These are phyloP conservation scores for Penicillium olsonii DNA, from an alignment of 2,329 filamentous ascomycete genomes.

Conservation along the genomic window DNA sequence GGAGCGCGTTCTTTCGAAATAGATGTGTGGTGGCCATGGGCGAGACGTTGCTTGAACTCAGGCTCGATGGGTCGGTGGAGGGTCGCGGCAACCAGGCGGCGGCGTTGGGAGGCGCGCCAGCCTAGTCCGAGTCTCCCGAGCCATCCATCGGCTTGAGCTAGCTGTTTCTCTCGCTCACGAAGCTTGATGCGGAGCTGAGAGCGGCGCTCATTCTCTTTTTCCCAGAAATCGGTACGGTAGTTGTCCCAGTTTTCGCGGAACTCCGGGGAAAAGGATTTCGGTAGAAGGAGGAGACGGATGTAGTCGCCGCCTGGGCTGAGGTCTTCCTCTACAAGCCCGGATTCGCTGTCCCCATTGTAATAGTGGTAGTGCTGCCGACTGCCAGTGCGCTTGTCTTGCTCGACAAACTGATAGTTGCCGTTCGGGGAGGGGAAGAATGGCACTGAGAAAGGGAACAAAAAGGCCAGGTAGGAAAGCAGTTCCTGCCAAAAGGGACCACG, in stretches of 20 bases:
- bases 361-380: slow-evolving; percentile 37
- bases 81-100: slow-evolving; percentile 31
- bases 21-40: slow-evolving; percentile 31
- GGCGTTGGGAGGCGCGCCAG: slow-evolving; percentile 36
- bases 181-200: slow-evolving; percentile 71
- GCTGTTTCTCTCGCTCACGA: slow-evolving; percentile 65
- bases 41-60: slow-evolving; percentile 27
- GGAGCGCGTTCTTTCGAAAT: slow-evolving; percentile 29
- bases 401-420: slow-evolving; percentile 76
- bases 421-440: slow-evolving; percentile 63
- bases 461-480: slow-evolving; percentile 68
- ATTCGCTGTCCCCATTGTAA: slow-evolving; percentile 64
- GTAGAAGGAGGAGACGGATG: slow-evolving; percentile 83
- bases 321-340: slow-evolving; percentile 76
- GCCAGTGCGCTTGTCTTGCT: slow-evolving; percentile 54
- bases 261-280: slow-evolving; percentile 91
- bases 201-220: slow-evolving; percentile 88
- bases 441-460: slow-evolving; percentile 74
- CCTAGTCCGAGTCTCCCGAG: slow-evolving; percentile 79
- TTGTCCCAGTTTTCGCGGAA: slow-evolving; percentile 98
- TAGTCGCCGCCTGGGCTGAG: slow-evolving; percentile 87
- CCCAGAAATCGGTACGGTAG: slow-evolving; percentile 94
- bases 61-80: slow-evolving; percentile 29
- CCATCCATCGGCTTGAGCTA: slow-evolving; percentile 70
- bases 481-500: slow-evolving; percentile 82